Evolutionary conservation across 495 filamentous ascomycete species (phyloP), one percentile per base, ranked within the genome.

Genomic region (Saxispiralis lemnorum): DNA sequence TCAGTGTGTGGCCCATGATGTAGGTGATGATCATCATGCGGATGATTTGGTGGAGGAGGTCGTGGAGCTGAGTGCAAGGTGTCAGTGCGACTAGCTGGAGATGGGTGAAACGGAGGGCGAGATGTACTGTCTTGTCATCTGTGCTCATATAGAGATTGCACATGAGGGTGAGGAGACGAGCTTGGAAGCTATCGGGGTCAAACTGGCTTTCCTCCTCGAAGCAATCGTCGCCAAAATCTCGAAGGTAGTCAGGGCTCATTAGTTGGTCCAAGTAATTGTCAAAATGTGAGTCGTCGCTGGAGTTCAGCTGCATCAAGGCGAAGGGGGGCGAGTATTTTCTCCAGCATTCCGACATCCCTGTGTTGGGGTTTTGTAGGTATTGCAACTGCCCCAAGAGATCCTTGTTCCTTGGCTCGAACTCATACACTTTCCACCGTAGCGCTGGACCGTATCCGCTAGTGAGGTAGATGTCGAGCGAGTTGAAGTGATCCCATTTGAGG

Each of bases 1-100:
- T 60, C 24, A 63, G 28, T 37, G 57, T 56, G 48, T 59, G 60
- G 36, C 53, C 56, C 57, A 63, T 60, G 37, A 61, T 60, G 48
- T 56, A 63, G 31, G 60, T 63, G 34, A 54, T 41, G 19, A 60
- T 41, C 19, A 59, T 51, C 39, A 63, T 57, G 28, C 59, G 59
- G 41, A 59, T 43, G 19, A 62, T 48, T 31, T 55, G 47, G n/a
- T 43, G 41, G 30, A 61, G 51, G 37, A 63, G 49, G 16, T 52
- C 49, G n/a, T 38, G 21, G 7, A 50, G 47, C 47, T 54, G 24
- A 9, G 17, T 35, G 16, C n/a, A 12, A 12, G 7, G 28, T 9
- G 20, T 39, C 5, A 38, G 19, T 12, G 7, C 15, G 37, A 10
- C 6, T 2, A 10, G n/a, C 6, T 18, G 36, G 7, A 14, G n/a